Evolutionary conservation across 2,329 filamentous ascomycete genomes (phyloP), one percentile per base, ranked within the genome.

Genomic region (Lomentospora prolificans): DNA sequence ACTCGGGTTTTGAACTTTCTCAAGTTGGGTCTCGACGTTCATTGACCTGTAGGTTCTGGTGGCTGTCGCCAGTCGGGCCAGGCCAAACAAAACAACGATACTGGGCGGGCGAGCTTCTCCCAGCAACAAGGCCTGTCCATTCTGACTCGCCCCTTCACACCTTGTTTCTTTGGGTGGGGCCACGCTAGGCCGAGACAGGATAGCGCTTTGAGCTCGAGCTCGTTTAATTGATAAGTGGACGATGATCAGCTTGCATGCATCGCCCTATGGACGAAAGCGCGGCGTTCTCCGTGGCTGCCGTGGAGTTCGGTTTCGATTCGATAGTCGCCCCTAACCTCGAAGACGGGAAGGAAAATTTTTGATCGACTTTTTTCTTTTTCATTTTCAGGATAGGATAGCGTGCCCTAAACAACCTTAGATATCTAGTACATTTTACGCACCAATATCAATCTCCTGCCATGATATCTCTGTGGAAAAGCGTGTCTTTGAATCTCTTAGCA

Each of bases 141-240:
- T 33, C 30, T 33, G 30, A 33, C 12, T 7, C 30, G 30, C 30
- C 30, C 41, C 12, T 46, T 19, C 17, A 25, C 24, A 19, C 22
- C 44, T 19, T 22, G 17, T 48, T 10, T 48, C 50, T 60, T 58
- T 59, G 60, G 60, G 28, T 8, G 19, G 12, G 36, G 57, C 57
- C 27, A 55, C 59, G 55, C 65, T 66, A 73, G 60, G 57, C 64
- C 27, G 57, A 57, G 22, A 69, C 62, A 50, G 67, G 65, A 56
- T 60, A 66, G 55, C 25, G 7, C 12, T 19, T 14, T 53, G 39
- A 39, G 51, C 36, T 51, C 30, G 44, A 57, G 61, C 64, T 48
- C 44, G 44, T 48, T 48, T 48, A 48, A 48, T 48, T 17, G n/a
- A 41, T 41, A 9, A 48, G 44, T 25, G 17, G 22, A 19, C 30